Base-by-base conservation (phyloP, 1,284 basidiomycete species). In the Leucoagaricus sp. region DNA sequence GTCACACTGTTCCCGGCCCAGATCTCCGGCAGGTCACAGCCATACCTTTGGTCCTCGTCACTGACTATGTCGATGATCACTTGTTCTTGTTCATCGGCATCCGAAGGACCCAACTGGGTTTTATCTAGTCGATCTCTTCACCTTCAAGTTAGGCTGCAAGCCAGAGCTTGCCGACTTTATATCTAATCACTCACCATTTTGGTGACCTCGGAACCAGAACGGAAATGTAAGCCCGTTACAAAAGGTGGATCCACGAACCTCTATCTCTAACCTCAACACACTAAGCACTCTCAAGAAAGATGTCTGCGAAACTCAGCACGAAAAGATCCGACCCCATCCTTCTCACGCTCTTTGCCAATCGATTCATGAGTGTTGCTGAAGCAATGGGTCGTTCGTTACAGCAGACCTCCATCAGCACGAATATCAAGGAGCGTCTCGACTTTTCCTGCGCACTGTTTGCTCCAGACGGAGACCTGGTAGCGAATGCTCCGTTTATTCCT, bases 351-450 rank as follows among this genome's bases (percentile, higher is more conserved):
- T 96, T 96, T 65, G 91, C 92, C 23, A 94, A 96, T 67, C 86
- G 94, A 53, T 95, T 94, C 77, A 94, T 94, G 91, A 88, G 87
- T 66, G 89, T 94, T 26, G 93, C 93, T 4, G 92, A 96, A 70
- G 93, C 94, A 3, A 96, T 96, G 94, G 94, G 94, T 28, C 81
- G 91, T 31, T 90, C 90, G 0, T 77, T 96, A 9, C 92, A 91
- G 69, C 91, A 96, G 72, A 96, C 94, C 0, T 87, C 92, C 1
- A 95, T 96, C 64, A 91, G 88, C 64, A 94, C 91, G 17, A 94
- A 94, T 67, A 94, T 94, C 77, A 94, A 94, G 70, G 92, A 94
- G 68, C 82, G 93, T 3, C 81, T 94, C 23, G 93, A 94, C 71
- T 94, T 92, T 69, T 93, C 90, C 15, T 94, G 94, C 69, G 94